phyloP scores from a whole-genome alignment of 257 asterid species.

The Striga asiatica region DNA sequence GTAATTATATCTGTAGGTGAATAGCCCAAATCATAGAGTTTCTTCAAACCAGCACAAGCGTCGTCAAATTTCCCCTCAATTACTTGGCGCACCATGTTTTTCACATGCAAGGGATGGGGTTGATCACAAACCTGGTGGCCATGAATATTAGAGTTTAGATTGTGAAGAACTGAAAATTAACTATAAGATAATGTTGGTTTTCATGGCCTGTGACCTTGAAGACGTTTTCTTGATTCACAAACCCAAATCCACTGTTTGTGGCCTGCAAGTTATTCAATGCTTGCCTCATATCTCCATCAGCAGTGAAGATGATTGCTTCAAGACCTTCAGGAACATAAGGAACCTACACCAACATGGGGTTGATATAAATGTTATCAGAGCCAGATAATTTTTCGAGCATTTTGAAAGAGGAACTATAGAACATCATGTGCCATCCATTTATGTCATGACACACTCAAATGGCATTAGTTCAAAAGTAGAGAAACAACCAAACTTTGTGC shows the following conservation, averaged over 20 bases:
- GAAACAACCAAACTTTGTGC: neutral
- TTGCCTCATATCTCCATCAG: constrained; percentile 99
- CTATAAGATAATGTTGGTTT: neutral
- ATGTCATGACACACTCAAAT: neutral
- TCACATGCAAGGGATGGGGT: constrained; percentile 96
- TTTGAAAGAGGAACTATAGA: neutral
- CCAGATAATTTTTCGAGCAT: neutral
- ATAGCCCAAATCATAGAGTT: constrained; percentile 85
- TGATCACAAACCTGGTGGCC: constrained; percentile 80
- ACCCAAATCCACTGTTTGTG: constrained; percentile 86
- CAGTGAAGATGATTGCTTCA: constrained; percentile 93
- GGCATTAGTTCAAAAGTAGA: neutral
- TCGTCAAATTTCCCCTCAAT: constrained; percentile 88
- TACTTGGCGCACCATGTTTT: constrained; percentile 79
- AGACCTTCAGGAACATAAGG: constrained; percentile 96
- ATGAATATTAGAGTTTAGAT: neutral
- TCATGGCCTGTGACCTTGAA: constrained; percentile 56
- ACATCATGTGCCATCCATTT: neutral
- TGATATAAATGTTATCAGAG: neutral
- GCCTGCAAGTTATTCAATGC: constrained; percentile 98
- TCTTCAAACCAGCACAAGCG: constrained; percentile 83
- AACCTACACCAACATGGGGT: constrained; percentile 34
- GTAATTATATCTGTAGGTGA: constrained; percentile 98
- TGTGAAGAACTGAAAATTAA: constrained; percentile 1
- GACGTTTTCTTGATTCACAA: constrained; percentile 93